These are phyloP conservation scores for Tilletia caries DNA, from an alignment of 1,284 basidiomycete genomes.

Conservation along the genomic window DNA sequence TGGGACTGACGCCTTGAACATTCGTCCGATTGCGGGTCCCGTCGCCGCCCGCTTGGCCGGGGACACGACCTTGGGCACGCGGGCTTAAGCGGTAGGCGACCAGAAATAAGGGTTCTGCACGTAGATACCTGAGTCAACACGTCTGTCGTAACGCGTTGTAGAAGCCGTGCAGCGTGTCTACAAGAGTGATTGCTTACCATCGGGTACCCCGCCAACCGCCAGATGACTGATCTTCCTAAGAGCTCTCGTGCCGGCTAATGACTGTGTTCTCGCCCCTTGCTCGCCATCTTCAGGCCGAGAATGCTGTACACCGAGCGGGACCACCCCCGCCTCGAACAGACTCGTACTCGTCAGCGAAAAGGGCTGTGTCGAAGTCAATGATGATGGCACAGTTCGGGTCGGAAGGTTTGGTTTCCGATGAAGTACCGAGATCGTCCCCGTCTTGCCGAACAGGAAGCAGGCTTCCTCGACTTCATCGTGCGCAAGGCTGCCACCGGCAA, in stretches of 20 bases:
- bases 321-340: not conserved
- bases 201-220: constrained; percentile 2
- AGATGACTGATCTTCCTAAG: not conserved
- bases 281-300: too few species aligned
- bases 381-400: not conserved
- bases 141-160: not conserved
- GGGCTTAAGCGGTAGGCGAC: not conserved
- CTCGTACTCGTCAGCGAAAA: constrained; percentile 5
- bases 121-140: not conserved
- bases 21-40: too few species aligned
- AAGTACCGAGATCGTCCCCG: not conserved
- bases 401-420: not conserved
- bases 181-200: not conserved
- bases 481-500: not conserved
- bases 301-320: not conserved
- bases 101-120: constrained; percentile 4
- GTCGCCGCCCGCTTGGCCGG: not conserved
- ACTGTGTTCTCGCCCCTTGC: too few species aligned
- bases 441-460: not conserved
- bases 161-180: not conserved
- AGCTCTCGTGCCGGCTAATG: not conserved
- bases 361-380: not conserved
- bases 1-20: not conserved
- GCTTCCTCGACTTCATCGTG: constrained; percentile 1
- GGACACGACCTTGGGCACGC: not conserved